Percentiles rank a stretch among this genome's conserved stretches.
These are phyloP conservation scores for Hypericum perforatum DNA, from an alignment of 345 rosid species.

Conservation along the genomic window DNA sequence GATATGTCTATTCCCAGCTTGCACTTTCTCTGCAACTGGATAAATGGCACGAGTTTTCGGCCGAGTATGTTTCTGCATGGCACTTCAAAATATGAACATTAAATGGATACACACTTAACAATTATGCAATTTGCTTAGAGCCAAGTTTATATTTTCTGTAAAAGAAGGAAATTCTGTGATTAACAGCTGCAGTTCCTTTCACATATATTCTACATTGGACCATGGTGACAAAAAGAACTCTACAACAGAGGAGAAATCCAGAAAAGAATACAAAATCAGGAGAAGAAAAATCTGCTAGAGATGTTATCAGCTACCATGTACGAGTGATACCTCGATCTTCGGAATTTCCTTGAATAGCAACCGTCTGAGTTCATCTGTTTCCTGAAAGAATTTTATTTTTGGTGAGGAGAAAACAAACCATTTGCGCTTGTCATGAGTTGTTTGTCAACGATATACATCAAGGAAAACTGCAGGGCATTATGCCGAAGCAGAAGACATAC, in stretches of 20 bases:
- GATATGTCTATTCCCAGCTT: constrained; percentile 16
- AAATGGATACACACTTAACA: constrained; percentile 6
- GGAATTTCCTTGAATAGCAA: not conserved
- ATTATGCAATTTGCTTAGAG: not conserved
- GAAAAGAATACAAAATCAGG: no score
- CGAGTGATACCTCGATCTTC: not conserved
- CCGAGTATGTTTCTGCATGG: constrained; percentile 35
- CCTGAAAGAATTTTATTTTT: not conserved
- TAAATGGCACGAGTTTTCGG: constrained; percentile 15
- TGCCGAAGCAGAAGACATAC: not conserved
- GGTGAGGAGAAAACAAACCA: no score
- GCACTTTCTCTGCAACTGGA: constrained; percentile 23
- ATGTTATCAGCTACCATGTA: no score
- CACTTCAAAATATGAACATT: constrained; percentile 22
- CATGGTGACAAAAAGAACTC: no score
- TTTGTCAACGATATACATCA: not conserved
- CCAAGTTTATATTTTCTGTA: no score
- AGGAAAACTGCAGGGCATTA: not conserved
- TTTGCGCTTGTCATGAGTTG: not conserved
- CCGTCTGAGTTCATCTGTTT: not conserved
- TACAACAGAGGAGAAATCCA: no score
- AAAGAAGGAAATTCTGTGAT: no score
- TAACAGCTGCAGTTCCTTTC: no score
- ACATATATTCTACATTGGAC: no score
- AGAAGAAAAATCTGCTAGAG: no score